Conservation (phyloP, 2,329 filamentous ascomycete species). For the Sclerotinia trifoliorum region DNA sequence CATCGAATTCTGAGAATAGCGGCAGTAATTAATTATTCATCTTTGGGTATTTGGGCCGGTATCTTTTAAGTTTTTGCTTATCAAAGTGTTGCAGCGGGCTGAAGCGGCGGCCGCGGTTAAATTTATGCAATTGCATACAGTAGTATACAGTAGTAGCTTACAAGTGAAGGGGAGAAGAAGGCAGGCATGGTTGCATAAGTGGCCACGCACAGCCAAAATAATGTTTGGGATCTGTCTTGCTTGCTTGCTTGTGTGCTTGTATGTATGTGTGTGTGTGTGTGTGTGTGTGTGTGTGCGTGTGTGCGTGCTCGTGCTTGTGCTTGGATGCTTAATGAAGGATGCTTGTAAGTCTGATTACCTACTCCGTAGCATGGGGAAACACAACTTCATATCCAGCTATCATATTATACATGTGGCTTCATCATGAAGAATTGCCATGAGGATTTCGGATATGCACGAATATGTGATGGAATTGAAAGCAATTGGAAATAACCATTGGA, state of each 20-base stretch:
- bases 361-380: background rate
- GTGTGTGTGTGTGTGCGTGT: background rate
- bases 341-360: background rate
- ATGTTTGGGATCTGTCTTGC: background rate
- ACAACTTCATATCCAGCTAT: slow-evolving; percentile 6
- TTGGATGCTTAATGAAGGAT: background rate
- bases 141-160: background rate
- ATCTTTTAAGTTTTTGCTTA: background rate
- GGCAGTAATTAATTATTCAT: background rate
- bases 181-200: slow-evolving; percentile 6
- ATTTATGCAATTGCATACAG: background rate
- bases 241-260: background rate
- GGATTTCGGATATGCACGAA: background rate
- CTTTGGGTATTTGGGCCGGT: slow-evolving; percentile 9
- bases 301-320: background rate
- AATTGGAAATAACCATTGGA: background rate
- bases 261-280: background rate
- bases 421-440: background rate
- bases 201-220: background rate
- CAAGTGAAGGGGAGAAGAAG: background rate
- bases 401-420: background rate
- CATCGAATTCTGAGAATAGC: background rate
- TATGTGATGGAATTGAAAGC: background rate
- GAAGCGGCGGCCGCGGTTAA: slow-evolving; percentile 20
- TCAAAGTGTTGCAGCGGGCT: slow-evolving; percentile 1